These are phyloP conservation scores for Aspergillus panamensis DNA, from an alignment of 495 filamentous ascomycete genomes.

Conservation along the genomic window DNA sequence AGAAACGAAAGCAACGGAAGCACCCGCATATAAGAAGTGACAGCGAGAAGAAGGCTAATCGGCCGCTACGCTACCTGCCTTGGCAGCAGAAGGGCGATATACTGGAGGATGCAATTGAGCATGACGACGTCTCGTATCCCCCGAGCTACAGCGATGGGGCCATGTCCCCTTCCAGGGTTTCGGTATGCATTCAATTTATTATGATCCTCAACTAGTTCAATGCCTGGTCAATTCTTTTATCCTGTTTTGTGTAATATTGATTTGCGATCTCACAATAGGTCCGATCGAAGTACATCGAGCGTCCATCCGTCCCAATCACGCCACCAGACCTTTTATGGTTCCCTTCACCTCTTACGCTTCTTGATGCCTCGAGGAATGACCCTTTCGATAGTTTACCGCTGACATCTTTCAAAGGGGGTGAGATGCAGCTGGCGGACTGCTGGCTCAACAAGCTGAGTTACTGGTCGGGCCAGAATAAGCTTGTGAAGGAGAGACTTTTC, in stretches of 20 bases:
- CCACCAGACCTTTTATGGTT: conserved; percentile 6
- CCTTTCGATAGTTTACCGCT: conserved; percentile 33
- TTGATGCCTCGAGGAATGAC: conserved; percentile 35
- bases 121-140: not conserved
- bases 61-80: conserved; percentile 22
- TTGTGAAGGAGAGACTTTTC: conserved; percentile 39
- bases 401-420: conserved; percentile 15
- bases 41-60: conserved; percentile 17
- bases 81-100: conserved; percentile 24
- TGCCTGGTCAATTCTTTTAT: too few relatives aligned
- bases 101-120: conserved; percentile 7
- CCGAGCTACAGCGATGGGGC: not conserved
- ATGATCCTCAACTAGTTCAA: not conserved
- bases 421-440: conserved; percentile 35
- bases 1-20: conserved; percentile 40
- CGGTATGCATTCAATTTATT: not conserved
- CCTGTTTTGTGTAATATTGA: too few relatives aligned
- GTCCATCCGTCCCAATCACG: not conserved
- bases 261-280: too few relatives aligned
- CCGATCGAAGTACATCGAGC: not conserved
- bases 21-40: conserved; percentile 18
- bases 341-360: conserved; percentile 28
- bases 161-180: not conserved
- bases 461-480: conserved; percentile 44
- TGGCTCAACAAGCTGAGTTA: conserved; percentile 41